Base-by-base conservation (phyloP, 805 yeast species). In the Yarrowia porcina region DNA sequence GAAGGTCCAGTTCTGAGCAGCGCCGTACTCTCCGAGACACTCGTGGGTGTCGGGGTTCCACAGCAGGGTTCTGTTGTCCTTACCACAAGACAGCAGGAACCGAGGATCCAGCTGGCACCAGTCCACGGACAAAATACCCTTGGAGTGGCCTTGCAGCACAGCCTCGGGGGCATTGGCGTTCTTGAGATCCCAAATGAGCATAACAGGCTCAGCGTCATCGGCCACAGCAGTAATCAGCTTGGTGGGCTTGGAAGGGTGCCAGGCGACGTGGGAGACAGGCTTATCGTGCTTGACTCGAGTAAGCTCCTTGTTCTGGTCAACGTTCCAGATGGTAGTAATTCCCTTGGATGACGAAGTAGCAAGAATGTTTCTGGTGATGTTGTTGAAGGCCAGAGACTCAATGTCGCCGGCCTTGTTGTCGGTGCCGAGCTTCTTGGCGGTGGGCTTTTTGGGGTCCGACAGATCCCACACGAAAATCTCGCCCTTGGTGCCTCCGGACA, bases 191-290 rank as follows among this genome's bases (percentile, higher is more conserved):
- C 99, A 94, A 15, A 93, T 80, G 67, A 90, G 76, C 62, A 94
- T 85, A 32, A 88, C 81, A 12, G 99, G 96, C 57, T 84, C 83
- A 20, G 81, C 78, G 74, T 92, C 97, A 64, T 84, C 83, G 65
- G 87, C 91, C 28, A 94, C 86, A 27, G 96, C 97, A 25, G 98
- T 93, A 27, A 89, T 85, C 64, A 94, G 82, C 72, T 84, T 87
- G 15, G 98, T 93, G 64, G 93, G 84, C 75, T 86, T 87, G 45
- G 82, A 76, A 63, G 99, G 99, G 74, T 94, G 97, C 99, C 99
- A 94, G 64, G 87, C 90, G 13, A 94, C 96, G 65, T 83, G 82
- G 35, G 96, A 84, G 57, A 93, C 81, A 63, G 86, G 87, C 23
- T 91, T 87, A 28, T 78, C 73, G 74, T 90, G 89, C 63, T 85